Evolutionary conservation across 495 filamentous ascomycete genomes (phyloP).

Genomic region (Acidomyces sp.): DNA sequence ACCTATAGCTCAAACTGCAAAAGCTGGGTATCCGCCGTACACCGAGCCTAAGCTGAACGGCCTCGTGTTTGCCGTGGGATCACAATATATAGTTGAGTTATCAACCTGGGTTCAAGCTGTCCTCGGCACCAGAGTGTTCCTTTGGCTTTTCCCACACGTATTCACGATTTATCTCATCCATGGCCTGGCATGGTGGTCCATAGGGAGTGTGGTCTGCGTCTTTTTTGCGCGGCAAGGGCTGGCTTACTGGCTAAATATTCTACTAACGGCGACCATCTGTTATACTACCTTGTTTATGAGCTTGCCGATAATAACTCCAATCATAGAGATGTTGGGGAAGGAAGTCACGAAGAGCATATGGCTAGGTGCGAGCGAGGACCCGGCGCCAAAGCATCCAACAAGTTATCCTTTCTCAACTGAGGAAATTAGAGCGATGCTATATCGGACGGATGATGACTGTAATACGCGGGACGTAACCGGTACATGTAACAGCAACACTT

Average conservation of each 20-base stretch:
- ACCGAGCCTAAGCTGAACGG: slow-evolving; percentile 32
- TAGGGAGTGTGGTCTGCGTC: slow-evolving; percentile 24
- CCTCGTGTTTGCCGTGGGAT: slow-evolving; percentile 26
- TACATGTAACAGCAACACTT: too few relatives aligned
- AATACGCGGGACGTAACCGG: too few relatives aligned
- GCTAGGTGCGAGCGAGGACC: slow-evolving; percentile 10
- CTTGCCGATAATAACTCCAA: slow-evolving; percentile 14
- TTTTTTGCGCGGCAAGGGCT: slow-evolving; percentile 10
- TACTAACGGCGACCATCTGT: slow-evolving; percentile 14
- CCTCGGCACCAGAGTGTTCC: slow-evolving; percentile 24
- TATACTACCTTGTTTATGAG: slow-evolving; percentile 10
- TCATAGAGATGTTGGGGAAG: slow-evolving; percentile 17
- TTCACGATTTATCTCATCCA: slow-evolving; percentile 36
- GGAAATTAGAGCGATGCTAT: slow-evolving; percentile 3
- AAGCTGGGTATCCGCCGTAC: slow-evolving; percentile 28
- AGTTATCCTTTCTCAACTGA: slow-evolving; percentile 10
- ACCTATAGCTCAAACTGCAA: slow-evolving; percentile 20
- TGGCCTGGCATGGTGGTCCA: slow-evolving; percentile 32
- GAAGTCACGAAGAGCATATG: slow-evolving; percentile 17
- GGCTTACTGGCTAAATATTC: slow-evolving; percentile 22
- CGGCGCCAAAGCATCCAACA: slow-evolving; percentile 2
- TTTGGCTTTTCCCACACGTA: slow-evolving; percentile 33
- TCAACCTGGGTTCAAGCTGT: slow-evolving; percentile 25
- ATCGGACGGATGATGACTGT: slow-evolving; percentile 8
- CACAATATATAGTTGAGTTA: slow-evolving; percentile 31